phyloP scores from a whole-genome alignment of 1,284 basidiomycete species.

The Fomitopsis betulina region DNA sequence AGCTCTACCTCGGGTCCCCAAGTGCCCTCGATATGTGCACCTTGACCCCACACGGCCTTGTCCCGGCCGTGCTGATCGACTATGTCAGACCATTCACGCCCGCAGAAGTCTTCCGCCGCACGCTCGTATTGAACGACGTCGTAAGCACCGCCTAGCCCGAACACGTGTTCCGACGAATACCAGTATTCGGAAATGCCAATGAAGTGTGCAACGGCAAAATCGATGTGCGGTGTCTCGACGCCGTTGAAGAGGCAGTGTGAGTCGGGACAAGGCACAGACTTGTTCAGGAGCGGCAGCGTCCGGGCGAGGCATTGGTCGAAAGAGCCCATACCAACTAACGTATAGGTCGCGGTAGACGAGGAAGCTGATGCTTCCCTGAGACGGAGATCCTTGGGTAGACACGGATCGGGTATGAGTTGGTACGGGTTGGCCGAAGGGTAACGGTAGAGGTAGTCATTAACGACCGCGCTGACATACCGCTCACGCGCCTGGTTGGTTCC shows the following conservation, averaged over 20 bases:
- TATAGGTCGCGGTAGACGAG: slow-evolving; percentile 46
- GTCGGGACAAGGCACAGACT: slow-evolving; percentile 78
- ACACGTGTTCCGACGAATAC: slow-evolving; percentile 97
- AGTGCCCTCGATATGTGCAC: slow-evolving; percentile 40
- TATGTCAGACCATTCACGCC: slow-evolving; percentile 76
- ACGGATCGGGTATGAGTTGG: slow-evolving; percentile 76
- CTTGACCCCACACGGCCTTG: slow-evolving; percentile 24
- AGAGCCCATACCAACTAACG: slow-evolving; percentile 84
- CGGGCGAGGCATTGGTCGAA: slow-evolving; percentile 80
- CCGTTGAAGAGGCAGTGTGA: slow-evolving; percentile 95
- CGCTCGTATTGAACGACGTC: slow-evolving; percentile 96
- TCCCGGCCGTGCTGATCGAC: slow-evolving; percentile 63
- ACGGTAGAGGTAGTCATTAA: slow-evolving; percentile 49
- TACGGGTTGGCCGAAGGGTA: slow-evolving; percentile 22
- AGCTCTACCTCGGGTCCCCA: slow-evolving; percentile 77
- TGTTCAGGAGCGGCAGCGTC: slow-evolving; percentile 82
- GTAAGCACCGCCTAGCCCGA: slow-evolving; percentile 92
- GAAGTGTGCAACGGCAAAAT: slow-evolving; percentile 89
- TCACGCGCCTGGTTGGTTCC: slow-evolving; percentile 96
- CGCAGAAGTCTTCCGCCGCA: slow-evolving; percentile 86
- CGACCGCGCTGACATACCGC: slow-evolving; percentile 75
- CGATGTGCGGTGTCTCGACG: slow-evolving; percentile 88
- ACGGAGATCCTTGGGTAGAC: slow-evolving; percentile 77
- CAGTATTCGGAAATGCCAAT: slow-evolving; percentile 99
- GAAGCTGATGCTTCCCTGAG: slow-evolving; percentile 39